Conservation (phyloP, 176 grass and related monocot genomes). For the Aegilops bicornis region DNA sequence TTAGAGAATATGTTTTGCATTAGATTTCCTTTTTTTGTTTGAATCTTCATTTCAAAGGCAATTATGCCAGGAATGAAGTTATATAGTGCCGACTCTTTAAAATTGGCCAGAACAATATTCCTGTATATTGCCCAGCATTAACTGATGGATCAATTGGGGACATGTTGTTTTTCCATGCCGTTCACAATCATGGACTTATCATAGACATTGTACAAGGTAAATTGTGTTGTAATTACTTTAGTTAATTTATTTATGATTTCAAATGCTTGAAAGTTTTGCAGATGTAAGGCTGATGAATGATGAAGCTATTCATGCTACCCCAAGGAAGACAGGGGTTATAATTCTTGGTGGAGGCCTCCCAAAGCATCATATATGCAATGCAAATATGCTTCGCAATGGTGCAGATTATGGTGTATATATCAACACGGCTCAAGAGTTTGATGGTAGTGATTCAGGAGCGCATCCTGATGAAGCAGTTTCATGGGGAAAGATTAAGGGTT, state of each 20-base stretch:
- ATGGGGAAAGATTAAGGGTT: conserved; percentile 94
- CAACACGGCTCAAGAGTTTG: conserved; percentile 94
- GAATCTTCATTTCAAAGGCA: background rate
- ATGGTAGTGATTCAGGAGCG: conserved; percentile 96
- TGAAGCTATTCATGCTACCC: conserved; percentile 69
- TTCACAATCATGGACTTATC: conserved; percentile 75
- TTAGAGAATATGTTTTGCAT: no score
- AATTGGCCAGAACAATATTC: conserved; percentile 69
- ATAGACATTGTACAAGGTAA: conserved; percentile 97
- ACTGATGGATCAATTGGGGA: conserved; percentile 96
- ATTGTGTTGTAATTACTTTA: background rate
- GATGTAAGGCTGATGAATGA: conserved; percentile 84
- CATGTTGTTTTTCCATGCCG: conserved; percentile 91
- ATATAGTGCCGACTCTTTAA: conserved; percentile 9
- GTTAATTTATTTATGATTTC: background rate
- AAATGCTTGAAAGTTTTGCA: conserved; percentile 19
- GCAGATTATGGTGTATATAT: conserved; percentile 90
- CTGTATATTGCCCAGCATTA: conserved; percentile 76
- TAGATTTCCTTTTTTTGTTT: background rate
- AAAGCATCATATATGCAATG: conserved; percentile 97
- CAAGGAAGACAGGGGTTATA: conserved; percentile 85
- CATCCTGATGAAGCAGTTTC: conserved; percentile 95
- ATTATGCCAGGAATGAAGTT: background rate
- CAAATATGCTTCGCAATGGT: conserved; percentile 95
- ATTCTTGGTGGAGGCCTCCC: conserved; percentile 83